phyloP scores from a whole-genome alignment of 2,329 filamentous ascomycete species.

The Ophiostoma angusticollis region DNA sequence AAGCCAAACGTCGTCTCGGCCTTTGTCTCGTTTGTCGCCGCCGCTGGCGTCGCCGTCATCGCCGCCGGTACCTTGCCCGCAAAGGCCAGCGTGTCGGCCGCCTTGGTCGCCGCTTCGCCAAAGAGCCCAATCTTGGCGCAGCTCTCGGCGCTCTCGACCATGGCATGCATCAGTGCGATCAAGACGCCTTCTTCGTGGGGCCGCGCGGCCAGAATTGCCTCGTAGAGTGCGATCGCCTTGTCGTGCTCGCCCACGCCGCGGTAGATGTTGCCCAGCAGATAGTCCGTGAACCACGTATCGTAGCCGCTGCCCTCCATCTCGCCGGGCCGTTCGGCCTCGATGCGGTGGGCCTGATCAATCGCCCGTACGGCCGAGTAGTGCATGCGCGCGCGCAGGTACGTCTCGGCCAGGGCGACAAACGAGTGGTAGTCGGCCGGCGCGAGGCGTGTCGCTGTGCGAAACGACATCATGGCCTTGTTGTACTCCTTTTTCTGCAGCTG shows the following conservation, averaged over 20 bases:
- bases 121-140: slow-evolving; percentile 75
- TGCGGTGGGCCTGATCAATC: slow-evolving; percentile 68
- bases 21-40: too few relatives aligned
- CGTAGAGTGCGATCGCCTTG: slow-evolving; percentile 65
- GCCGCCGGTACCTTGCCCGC: slow-evolving; percentile 48
- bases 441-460: slow-evolving; percentile 77
- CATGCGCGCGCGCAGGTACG: slow-evolving; percentile 85
- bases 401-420: slow-evolving; percentile 94
- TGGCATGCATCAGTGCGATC: slow-evolving; percentile 76
- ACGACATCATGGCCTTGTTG: slow-evolving; percentile 75
- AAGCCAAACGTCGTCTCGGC: slow-evolving; percentile 67
- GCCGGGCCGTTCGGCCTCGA: slow-evolving; percentile 46
- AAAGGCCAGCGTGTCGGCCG: slow-evolving; percentile 54
- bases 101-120: slow-evolving; percentile 64
- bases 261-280: slow-evolving; percentile 92
- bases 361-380: slow-evolving; percentile 91
- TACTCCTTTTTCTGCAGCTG: slow-evolving; percentile 93
- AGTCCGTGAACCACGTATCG: slow-evolving; percentile 89
- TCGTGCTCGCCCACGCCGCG: slow-evolving; percentile 86
- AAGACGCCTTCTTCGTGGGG: slow-evolving; percentile 73
- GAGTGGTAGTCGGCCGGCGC: slow-evolving; percentile 82
- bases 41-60: too few relatives aligned
- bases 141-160: slow-evolving; percentile 68
- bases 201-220: slow-evolving; percentile 53
- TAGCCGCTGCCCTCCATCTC: too few relatives aligned